Evolutionary conservation across 768 basidiomycete genomes (phyloP), one percentile per base, ranked within the genome.

Genomic region (Mycena sanguinolenta): DNA sequence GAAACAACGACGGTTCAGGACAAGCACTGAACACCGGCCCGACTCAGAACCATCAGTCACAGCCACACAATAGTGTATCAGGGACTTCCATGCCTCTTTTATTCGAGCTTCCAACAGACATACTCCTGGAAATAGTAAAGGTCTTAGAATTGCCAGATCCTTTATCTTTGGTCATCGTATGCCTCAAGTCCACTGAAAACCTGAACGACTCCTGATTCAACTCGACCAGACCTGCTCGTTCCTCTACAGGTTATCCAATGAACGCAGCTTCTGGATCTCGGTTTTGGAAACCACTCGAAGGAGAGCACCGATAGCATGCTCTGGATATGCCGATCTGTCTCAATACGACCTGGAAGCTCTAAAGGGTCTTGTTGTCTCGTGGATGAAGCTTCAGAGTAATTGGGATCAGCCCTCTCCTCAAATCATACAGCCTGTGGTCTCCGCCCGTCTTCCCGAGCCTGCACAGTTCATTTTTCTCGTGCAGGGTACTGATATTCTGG

Each of bases 401-500:
- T 73, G 68, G 68, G 58, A 52, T 55, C 53, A 16, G 2, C 25
- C 46, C 19, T 23, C 25, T 55, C 68, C 72, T 4, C 32, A 38
- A 23, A 19, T 64, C 17, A 52, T 28, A 23, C 52, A 32, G 19
- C 72, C 60, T 38, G 57, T 55, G n/a, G 58, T n/a, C 14, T 57
- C 60, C 44, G 55, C 54, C 0, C 2, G 10, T 27, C 57, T 73
- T 27, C 5, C 39, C 4, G 64, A 39, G 55, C 42, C 19, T 1
- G 68, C 52, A 9, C 30, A 19, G 4, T 58, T 73, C 9, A 25
- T 69, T 28, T 44, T 49, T 1, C 28, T n/a, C n/a, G 59, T 73
- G 34, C 67, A 66, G 17, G 72, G 68, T 19, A 69, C 72, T 3
- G 68, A 65, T 42, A 65, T 73, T 39, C 4, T 65, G 2, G 21